phyloP scores from a whole-genome alignment of 345 rosid species.

The Streptanthus diversifolius region DNA sequence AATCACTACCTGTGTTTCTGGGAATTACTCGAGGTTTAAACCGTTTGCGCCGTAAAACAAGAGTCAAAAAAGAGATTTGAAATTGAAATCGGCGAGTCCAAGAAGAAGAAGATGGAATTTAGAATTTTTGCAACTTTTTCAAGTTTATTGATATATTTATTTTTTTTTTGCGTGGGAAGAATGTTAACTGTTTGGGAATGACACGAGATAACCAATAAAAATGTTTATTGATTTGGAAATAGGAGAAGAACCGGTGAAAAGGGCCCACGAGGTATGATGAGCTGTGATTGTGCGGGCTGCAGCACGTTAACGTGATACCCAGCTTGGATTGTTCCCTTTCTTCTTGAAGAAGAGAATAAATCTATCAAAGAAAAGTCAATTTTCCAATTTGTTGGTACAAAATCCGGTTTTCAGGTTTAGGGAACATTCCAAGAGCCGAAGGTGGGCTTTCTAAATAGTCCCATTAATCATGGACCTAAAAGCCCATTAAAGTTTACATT shows the following conservation, averaged over 20 bases:
- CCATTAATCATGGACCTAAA: not conserved
- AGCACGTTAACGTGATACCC: conserved; percentile 8
- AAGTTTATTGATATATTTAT: not conserved
- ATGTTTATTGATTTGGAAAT: not conserved
- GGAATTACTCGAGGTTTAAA: not conserved
- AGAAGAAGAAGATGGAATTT: not conserved
- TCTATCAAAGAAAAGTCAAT: not conserved
- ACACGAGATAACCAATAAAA: not conserved
- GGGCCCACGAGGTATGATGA: conserved; percentile 8
- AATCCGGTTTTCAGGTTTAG: not conserved
- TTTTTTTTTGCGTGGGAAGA: not conserved
- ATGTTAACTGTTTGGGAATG: not conserved
- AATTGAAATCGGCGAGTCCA: not conserved
- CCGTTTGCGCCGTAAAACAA: not conserved
- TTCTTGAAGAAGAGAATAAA: not conserved
- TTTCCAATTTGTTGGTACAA: not conserved
- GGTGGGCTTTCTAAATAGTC: not conserved
- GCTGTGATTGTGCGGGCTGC: conserved; percentile 9
- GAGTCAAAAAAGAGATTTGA: conserved; percentile 30
- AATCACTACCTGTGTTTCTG: not conserved
- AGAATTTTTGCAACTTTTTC: not conserved
- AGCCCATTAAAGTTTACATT: conserved; percentile 2
- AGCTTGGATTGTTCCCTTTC: conserved; percentile 4
- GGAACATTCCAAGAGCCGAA: not conserved
- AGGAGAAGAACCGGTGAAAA: not conserved